These are phyloP conservation scores for Piper betle DNA, from an alignment of 164 flowering plant species.

Conservation along the genomic window DNA sequence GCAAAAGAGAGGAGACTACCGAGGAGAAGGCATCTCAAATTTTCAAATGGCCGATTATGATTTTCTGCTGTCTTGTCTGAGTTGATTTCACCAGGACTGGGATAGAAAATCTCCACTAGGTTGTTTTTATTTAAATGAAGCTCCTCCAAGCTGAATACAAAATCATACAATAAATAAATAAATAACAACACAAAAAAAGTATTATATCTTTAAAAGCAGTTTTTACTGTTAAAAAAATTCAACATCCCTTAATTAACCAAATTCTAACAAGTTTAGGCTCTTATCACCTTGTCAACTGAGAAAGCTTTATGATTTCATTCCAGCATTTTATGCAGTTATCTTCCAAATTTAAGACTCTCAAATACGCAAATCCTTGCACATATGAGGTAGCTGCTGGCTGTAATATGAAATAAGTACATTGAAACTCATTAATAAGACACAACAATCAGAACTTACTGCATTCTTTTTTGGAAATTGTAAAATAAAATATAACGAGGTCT, in stretches of 20 bases:
- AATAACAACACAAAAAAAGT: neutral
- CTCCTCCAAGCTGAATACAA: constrained; percentile 65
- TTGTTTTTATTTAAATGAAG: constrained; percentile 81
- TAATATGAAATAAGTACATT: neutral
- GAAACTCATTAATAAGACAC: neutral
- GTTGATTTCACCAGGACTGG: constrained; percentile 16
- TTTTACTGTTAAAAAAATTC: neutral
- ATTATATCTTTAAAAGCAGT: neutral
- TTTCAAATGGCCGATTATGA: constrained; percentile 39
- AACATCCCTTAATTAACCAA: too few relatives aligned
- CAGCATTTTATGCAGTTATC: constrained; percentile 60
- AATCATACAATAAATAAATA: constrained; percentile 3
- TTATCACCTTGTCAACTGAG: constrained; percentile 49
- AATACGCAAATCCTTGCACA: constrained; percentile 61
- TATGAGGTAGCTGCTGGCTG: constrained; percentile 40
- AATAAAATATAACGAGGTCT: too few relatives aligned
- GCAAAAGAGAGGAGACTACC: constrained; percentile 26
- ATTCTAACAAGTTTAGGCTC: neutral
- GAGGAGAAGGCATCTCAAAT: constrained; percentile 66
- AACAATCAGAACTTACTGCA: too few relatives aligned
- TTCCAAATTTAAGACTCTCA: constrained; percentile 76
- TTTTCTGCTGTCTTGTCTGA: constrained; percentile 16
- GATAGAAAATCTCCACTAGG: constrained; percentile 39
- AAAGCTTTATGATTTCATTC: constrained; percentile 74
- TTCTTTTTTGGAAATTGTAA: too few relatives aligned